Evolutionary conservation across 164 flowering plant species (phyloP).

Genomic region (Aristolochia californica): DNA sequence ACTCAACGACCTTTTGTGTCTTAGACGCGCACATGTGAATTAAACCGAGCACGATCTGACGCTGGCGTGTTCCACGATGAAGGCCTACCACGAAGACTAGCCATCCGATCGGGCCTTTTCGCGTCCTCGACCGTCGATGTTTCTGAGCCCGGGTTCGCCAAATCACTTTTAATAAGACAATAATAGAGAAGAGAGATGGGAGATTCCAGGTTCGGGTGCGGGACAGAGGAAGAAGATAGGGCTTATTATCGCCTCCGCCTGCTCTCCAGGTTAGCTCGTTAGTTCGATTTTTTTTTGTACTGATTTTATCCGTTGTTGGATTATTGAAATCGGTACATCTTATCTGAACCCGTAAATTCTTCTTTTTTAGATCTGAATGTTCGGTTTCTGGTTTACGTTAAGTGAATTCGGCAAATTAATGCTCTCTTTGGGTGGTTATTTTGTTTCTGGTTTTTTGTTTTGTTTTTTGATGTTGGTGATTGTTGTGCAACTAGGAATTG

Average conservation of each 20-base stretch:
- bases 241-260: too few species aligned
- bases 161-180: too few species aligned
- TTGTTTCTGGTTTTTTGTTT: neutral
- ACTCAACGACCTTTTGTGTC: neutral
- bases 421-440: neutral
- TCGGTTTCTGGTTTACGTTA: neutral
- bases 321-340: neutral
- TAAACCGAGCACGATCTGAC: neutral
- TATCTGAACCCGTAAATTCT: neutral
- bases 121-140: neutral
- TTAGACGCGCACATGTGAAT: neutral
- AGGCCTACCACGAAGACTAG: neutral
- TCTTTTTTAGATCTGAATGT: neutral
- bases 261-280: neutral
- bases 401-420: neutral
- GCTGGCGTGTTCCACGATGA: constrained; percentile 5
- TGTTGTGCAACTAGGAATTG: too few species aligned
- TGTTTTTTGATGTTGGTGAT: neutral
- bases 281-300: neutral
- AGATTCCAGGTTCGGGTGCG: too few species aligned
- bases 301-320: neutral
- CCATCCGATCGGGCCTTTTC: neutral
- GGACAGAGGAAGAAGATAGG: too few species aligned
- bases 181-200: too few species aligned
- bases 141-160: too few species aligned